A percentile compares a stretch with the other conserved stretches of the same genome.
Evolutionary conservation across 441 rosid genomes (phyloP).

Genomic region (Brassica hybrid): DNA sequence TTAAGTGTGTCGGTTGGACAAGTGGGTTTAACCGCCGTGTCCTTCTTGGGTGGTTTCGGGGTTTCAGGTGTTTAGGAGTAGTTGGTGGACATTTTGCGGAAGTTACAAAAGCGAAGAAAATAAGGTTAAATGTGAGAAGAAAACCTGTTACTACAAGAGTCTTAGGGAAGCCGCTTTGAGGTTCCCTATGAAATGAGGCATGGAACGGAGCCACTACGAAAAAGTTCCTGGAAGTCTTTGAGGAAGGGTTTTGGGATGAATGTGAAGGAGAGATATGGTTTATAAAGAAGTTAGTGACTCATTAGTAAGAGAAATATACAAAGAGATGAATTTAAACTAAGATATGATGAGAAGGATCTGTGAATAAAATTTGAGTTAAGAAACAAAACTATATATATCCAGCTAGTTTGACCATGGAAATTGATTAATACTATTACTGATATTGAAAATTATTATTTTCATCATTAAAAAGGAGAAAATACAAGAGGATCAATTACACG

Average conservation of each 20-base stretch:
- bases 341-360: slow-evolving; percentile 12
- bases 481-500: no score
- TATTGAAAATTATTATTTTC: no score
- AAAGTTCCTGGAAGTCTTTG: no score
- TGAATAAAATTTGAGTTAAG: slow-evolving; percentile 24
- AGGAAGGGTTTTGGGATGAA: background rate
- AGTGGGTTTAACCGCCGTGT: slow-evolving; percentile 37
- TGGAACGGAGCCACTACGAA: no score
- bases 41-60: slow-evolving; percentile 32
- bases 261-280: slow-evolving; percentile 22
- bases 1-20: slow-evolving; percentile 57
- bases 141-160: slow-evolving; percentile 46
- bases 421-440: no score
- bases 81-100: slow-evolving; percentile 47
- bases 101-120: slow-evolving; percentile 52
- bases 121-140: slow-evolving; percentile 48
- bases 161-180: slow-evolving; percentile 49
- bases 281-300: slow-evolving; percentile 29
- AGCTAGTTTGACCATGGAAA: slow-evolving; percentile 19
- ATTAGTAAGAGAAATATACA: background rate
- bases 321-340: background rate
- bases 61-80: slow-evolving; percentile 34
- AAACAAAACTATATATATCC: slow-evolving; percentile 21
- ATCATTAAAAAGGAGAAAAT: no score
- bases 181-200: background rate